phyloP scores from a whole-genome alignment of 495 filamentous ascomycete species.

The Penicillium robsamsonii region DNA sequence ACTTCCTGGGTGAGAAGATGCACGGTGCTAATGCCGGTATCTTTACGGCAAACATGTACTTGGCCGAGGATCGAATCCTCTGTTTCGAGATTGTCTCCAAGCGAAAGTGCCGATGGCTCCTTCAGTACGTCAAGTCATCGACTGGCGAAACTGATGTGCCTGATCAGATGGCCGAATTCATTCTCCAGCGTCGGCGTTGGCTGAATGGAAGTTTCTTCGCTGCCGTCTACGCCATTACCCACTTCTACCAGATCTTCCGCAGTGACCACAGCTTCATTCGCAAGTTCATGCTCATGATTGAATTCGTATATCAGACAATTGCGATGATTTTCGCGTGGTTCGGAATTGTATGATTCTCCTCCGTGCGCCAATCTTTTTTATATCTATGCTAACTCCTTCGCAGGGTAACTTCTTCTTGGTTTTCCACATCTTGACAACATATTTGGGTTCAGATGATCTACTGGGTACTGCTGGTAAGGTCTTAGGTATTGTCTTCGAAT shows the following conservation, averaged over 20 bases:
- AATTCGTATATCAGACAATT: constrained; percentile 91
- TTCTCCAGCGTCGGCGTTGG: constrained; percentile 95
- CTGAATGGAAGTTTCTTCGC: constrained; percentile 99
- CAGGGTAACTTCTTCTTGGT: constrained; percentile 98
- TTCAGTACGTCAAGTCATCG: constrained; percentile 97
- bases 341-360: constrained; percentile 60
- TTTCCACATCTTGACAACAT: constrained; percentile 92
- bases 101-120: constrained; percentile 92
- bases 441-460: constrained; percentile 64
- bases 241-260: constrained; percentile 92
- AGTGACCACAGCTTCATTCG: constrained; percentile 84
- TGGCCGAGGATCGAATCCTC: constrained; percentile 98
- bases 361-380: background rate
- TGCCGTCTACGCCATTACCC: constrained; percentile 89
- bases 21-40: constrained; percentile 94
- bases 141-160: constrained; percentile 98
- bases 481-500: constrained; percentile 88
- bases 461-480: constrained; percentile 73
- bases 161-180: constrained; percentile 88
- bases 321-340: constrained; percentile 99
- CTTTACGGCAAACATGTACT: constrained; percentile 99
- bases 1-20: constrained; percentile 97
- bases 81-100: constrained; percentile 99
- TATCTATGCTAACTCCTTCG: constrained; percentile 9
- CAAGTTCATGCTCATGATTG: constrained; percentile 85